These are phyloP conservation scores for Ailanthus altissimus DNA, from an alignment of 345 rosid species.

Conservation along the genomic window DNA sequence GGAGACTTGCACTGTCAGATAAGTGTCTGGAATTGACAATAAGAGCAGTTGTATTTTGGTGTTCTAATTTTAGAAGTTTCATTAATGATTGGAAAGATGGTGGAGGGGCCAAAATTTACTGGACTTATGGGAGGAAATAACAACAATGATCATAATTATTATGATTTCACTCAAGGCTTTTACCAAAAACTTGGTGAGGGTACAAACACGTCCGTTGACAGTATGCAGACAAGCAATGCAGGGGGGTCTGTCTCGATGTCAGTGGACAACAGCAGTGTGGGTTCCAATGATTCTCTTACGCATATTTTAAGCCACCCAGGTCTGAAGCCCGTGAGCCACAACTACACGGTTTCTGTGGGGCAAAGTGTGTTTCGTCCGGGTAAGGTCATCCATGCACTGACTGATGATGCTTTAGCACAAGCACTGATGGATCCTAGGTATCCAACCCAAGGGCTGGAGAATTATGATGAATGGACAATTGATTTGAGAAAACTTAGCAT, in stretches of 20 bases:
- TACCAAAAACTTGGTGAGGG: slow-evolving; percentile 48
- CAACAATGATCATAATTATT: slow-evolving; percentile 30
- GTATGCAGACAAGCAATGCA: slow-evolving; percentile 45
- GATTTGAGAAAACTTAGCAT: slow-evolving; percentile 44
- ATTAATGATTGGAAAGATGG: slow-evolving; percentile 24
- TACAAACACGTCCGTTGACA: slow-evolving; percentile 48
- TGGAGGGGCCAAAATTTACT: slow-evolving; percentile 44
- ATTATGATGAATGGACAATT: slow-evolving; percentile 44
- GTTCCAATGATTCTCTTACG: slow-evolving; percentile 47
- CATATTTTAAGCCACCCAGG: slow-evolving; percentile 52
- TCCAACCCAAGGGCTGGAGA: slow-evolving; percentile 38
- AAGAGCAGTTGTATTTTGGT: slow-evolving; percentile 16
- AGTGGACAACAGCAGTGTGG: slow-evolving; percentile 44
- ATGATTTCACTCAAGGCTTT: slow-evolving; percentile 44
- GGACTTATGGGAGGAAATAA: slow-evolving; percentile 38
- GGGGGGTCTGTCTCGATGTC: slow-evolving; percentile 55
- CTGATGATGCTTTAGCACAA: slow-evolving; percentile 43
- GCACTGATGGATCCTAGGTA: slow-evolving; percentile 42
- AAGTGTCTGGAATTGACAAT: slow-evolving; percentile 21
- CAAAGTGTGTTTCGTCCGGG: slow-evolving; percentile 41
- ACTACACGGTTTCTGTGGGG: slow-evolving; percentile 26
- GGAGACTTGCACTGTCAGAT: slow-evolving; percentile 17
- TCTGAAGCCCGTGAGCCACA: slow-evolving; percentile 34
- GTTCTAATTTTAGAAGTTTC: neutral
- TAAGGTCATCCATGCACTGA: slow-evolving; percentile 36